Evolutionary conservation across 2,329 filamentous ascomycete species (phyloP), one percentile per base, ranked within the genome.

Genomic region (Graphium sp.): DNA sequence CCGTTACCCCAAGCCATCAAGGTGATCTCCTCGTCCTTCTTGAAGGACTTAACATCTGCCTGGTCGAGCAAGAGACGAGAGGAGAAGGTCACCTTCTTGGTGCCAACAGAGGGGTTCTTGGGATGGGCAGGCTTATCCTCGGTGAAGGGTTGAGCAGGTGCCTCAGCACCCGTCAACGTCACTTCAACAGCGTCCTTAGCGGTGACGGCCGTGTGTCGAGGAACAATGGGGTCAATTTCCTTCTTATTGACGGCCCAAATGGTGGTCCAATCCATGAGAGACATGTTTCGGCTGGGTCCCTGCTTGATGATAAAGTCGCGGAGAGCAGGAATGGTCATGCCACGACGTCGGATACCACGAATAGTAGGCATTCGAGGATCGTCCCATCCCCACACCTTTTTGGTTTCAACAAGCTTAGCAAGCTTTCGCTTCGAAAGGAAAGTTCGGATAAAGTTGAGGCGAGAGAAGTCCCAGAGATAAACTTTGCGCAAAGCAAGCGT

Each of bases 1-100:
- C 52, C 82, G 44, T 92, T 91, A 41, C 87, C 89, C 87, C 87
- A 95, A 50, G 79, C 79, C 87, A 94, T 94, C 23, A 94, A 64
- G 0, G 87, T 94, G 43, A 95, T 81, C 52, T 94, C 85, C 58
- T 95, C 87, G 45, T 77, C 74, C 34, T 77, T 64, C 41, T 72
- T 77, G 55, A 94, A 91, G 16, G 66, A 67, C 48, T 76, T 75
- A 35, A 77, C 82, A 43, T 95, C 87, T 25, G 66, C 78, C 53
- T 94, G 87, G 47, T 94, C 87, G 29, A 95, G 58, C 35, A 89
- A 59, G 38, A 94, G 61, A 36, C 74, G 66, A 32, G 67, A 66
- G 46, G 78, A 80, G 50, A 76, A 91, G 16, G 71, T 64, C 5
- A 93, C 81, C 55, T 82, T 80, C 66, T 94, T 94, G 41, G 60